A percentile compares a stretch with the other conserved stretches of the same genome.
Evolutionary conservation across 768 basidiomycete genomes (phyloP).

Genomic region (Xerocomus spinulosus): DNA sequence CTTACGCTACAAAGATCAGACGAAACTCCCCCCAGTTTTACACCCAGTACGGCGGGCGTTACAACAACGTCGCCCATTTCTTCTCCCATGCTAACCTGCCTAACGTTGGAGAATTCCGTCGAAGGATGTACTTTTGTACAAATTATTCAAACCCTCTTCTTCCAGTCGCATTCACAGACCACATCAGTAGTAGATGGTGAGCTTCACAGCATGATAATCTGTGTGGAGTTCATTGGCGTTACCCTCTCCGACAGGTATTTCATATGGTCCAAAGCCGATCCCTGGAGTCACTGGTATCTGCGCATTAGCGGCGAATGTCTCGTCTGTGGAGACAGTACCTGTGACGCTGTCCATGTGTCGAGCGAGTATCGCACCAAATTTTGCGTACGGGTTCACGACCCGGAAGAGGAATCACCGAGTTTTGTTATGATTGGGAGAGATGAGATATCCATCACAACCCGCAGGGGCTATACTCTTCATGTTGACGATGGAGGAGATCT

Average conservation of each 20-base stretch:
- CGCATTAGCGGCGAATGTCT: not conserved
- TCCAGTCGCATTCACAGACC: not conserved
- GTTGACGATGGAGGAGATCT: not conserved
- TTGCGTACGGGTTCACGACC: not conserved
- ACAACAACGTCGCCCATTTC: not conserved
- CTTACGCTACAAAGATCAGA: not conserved
- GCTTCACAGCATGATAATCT: not conserved
- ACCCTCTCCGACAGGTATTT: not conserved
- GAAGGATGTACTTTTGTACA: not conserved
- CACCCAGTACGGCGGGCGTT: no score
- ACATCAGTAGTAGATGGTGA: constrained; percentile 5
- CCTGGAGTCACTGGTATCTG: constrained; percentile 4
- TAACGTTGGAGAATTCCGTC: not conserved
- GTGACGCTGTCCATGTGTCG: constrained; percentile 2
- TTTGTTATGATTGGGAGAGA: constrained; percentile 4
- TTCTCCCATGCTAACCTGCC: not conserved
- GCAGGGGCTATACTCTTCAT: not conserved
- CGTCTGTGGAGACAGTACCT: constrained; percentile 1
- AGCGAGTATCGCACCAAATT: constrained; percentile 3
- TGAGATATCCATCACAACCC: constrained; percentile 1
- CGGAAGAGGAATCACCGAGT: not conserved
- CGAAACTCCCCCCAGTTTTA: constrained; percentile 6
- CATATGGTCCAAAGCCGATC: constrained; percentile 2
- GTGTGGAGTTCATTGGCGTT: not conserved
- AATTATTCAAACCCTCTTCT: not conserved